These are phyloP conservation scores for Tetrapisispora nanseiensis DNA, from an alignment of 805 yeast genomes.

Conservation along the genomic window DNA sequence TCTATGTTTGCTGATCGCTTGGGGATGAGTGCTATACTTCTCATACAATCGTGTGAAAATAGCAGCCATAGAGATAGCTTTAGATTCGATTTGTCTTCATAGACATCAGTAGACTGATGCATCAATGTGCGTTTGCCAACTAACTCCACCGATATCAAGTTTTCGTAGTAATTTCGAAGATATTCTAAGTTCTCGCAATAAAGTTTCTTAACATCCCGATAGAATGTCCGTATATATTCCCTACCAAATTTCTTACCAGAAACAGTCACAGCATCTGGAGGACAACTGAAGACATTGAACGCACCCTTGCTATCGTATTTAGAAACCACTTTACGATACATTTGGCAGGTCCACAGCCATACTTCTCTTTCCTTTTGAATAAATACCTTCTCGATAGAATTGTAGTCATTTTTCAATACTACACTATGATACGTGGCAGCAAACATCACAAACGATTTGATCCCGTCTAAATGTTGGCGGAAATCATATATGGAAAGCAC, in stretches of 20 bases:
- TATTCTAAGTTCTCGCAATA: neutral
- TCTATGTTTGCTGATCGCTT: neutral
- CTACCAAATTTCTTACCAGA: neutral
- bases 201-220: neutral
- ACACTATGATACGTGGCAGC: too few relatives aligned
- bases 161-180: neutral
- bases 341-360: neutral
- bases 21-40: neutral
- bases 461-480: too few relatives aligned
- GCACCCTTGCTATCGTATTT: neutral
- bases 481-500: too few relatives aligned
- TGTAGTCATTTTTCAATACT: too few relatives aligned
- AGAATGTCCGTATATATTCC: neutral
- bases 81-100: neutral
- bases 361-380: neutral
- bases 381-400: too few relatives aligned
- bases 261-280: neutral
- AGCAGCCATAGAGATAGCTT: neutral
- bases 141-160: neutral
- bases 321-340: neutral
- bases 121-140: neutral
- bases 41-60: neutral
- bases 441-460: too few relatives aligned
- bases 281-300: neutral
- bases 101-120: neutral